Base-by-base conservation (phyloP, 2,329 filamentous ascomycete genomes). In the Parasarocladium wereldwijsianum region DNA sequence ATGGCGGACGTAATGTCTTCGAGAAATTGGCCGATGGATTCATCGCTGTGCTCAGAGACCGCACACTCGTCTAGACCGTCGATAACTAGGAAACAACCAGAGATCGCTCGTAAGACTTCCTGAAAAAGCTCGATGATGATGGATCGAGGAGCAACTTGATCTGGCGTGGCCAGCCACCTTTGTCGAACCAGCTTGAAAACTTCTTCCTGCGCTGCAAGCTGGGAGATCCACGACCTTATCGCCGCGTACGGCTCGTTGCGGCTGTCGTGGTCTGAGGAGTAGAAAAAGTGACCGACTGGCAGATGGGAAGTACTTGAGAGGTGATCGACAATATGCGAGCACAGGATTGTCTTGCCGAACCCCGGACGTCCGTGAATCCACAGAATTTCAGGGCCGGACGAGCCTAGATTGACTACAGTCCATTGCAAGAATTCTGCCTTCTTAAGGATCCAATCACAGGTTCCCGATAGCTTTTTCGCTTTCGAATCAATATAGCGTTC, bases 21-120 rank as follows among this genome's bases (percentile, higher is more conserved):
- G 6, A 49, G 29, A 31, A 50, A 47, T 0, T 25, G n/a, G 0
- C 26, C 9, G 4, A 43, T 25, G 3, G 36, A 38, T 8, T 7
- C 12, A 20, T 11, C 17, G 17, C 11, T 17, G 16, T 14, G 10
- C 8, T 12, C 22, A 13, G 16, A 12, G n/a, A n/a, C n/a, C 21
- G 31, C 14, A 17, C 46, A 57, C 32, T 57, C 52, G 10, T 57
- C 52, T 8, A 55, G 35, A 1, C 53, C 51, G 20, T 56, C 52
- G 0, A 49, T 17, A 0, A 52, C 17, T 5, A 54, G 41, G 0
- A 28, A 33, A 3, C 39, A 48, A 1, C 15, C 22, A 0, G 45
- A 40, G 4, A 44, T 18, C 1, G 14, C 15, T 1, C 28, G 28
- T 1, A 42, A 5, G 0, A 45, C 5, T 3, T 37, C 11, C 2